phyloP scores from a whole-genome alignment of 768 basidiomycete species.

The Mycena filopes region DNA sequence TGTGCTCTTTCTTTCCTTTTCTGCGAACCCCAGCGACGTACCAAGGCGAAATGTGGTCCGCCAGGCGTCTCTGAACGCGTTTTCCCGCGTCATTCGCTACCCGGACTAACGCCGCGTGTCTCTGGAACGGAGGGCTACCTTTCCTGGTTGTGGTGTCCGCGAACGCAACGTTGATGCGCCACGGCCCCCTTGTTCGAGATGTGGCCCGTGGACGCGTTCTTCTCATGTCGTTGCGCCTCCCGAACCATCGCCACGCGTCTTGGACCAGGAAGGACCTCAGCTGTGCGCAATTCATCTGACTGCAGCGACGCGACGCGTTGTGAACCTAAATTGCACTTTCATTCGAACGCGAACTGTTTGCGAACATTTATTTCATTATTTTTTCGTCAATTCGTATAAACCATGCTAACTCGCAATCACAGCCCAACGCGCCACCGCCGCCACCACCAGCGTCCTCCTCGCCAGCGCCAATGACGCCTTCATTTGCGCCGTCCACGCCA shows the following conservation, averaged over 20 bases:
- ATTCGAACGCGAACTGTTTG: no score
- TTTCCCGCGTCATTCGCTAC: not conserved
- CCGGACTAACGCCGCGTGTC: slow-evolving; percentile 8
- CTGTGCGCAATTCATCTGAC: no score
- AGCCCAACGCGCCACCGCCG: not conserved
- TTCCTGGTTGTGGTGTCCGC: not conserved
- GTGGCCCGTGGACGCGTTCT: no score
- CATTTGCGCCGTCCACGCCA: not conserved
- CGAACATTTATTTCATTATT: not conserved
- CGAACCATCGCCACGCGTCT: no score
- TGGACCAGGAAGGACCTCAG: no score
- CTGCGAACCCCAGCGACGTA: not conserved
- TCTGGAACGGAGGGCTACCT: not conserved
- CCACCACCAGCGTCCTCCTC: slow-evolving; percentile 2
- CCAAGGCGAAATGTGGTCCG: not conserved
- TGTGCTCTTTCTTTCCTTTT: not conserved
- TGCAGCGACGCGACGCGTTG: not conserved
- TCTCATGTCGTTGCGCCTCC: no score
- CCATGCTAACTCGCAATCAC: not conserved
- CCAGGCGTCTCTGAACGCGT: slow-evolving; percentile 1
- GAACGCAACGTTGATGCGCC: no score
- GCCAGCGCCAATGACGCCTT: not conserved
- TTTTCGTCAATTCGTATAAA: not conserved
- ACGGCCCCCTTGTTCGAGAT: no score
- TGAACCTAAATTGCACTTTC: no score